Evolutionary conservation across 1,284 basidiomycete genomes (phyloP), one percentile per base, ranked within the genome.

Genomic region (Pseudozyma sp.): DNA sequence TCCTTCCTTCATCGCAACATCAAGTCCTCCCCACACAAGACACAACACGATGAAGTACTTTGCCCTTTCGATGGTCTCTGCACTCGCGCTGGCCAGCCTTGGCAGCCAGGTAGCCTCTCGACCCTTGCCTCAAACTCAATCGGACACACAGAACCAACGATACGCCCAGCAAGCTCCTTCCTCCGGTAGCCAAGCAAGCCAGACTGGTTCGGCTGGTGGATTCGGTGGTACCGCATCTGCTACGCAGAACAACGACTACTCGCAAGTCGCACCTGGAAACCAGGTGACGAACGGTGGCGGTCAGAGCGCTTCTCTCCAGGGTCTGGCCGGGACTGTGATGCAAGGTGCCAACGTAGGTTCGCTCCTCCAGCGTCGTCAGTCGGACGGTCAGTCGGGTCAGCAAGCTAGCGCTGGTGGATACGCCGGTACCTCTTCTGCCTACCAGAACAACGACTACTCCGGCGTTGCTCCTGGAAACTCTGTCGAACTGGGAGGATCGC

Each of bases 211-310:
- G 19, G 65, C 65, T 34, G 57, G 57, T 33, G 65, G 65, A 1
- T 60, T 34, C 34, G 65, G 43, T 14, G 65, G 65, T 34, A 48
- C 16, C 4, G 57, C 58, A 5, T 30, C 48, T 39, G 57, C 53
- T 13, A 40, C 40, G 9, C 65, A 68, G 35, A 44, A 68, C 53
- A 68, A 68, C 54, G 65, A 68, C 65, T 68, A 68, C 50, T 61
- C 57, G 5, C 54, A 57, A 16, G 65, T 68, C 3, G 58, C 48
- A 5, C 65, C 65, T 19, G 65, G 58, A 24, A 68, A 68, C 48
- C 30, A 39, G 43, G 65, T 68, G 10, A 35, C 29, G n/a, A 68
- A 61, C 54, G 65, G 65, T 9, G 65, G 65, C 5, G 45, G 49
- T 24, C 57, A 60, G 37, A 40, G 42, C 17, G 65, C 65, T 13